A percentile compares a stretch with the other conserved stretches of the same genome.
Evolutionary conservation across 2,329 filamentous ascomycete species (phyloP).

Genomic region (Penicillium sp.): DNA sequence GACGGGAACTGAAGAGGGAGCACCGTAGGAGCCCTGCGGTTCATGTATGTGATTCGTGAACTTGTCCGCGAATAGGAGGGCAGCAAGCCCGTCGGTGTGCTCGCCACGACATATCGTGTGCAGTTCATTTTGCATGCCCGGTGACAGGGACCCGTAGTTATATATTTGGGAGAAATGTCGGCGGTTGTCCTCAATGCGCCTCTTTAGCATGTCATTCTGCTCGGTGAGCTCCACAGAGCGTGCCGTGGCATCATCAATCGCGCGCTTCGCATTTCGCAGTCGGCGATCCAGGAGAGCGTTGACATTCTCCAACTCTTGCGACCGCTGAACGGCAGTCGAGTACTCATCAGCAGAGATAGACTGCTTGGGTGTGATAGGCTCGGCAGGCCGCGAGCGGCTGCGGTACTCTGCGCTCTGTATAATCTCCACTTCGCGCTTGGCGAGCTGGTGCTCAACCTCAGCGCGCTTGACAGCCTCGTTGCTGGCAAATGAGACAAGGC

Average conservation of each 20-base stretch:
- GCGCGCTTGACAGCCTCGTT: conserved; percentile 82
- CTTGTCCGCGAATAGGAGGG: conserved; percentile 42
- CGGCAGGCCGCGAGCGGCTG: conserved; percentile 58
- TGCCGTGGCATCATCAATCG: conserved; percentile 75
- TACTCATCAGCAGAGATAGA: conserved; percentile 51
- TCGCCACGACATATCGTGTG: conserved; percentile 36
- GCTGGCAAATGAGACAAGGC: conserved; percentile 77
- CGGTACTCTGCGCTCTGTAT: conserved; percentile 71
- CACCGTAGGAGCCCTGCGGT: conserved; percentile 14
- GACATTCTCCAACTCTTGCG: conserved; percentile 65
- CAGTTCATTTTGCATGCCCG: conserved; percentile 57
- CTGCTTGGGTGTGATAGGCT: conserved; percentile 34
- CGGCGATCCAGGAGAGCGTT: conserved; percentile 64
- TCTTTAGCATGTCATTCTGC: conserved; percentile 73
- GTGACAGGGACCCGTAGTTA: conserved; percentile 66
- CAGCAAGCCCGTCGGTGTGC: conserved; percentile 39
- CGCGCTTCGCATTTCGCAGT: conserved; percentile 69
- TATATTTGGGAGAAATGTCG: conserved; percentile 80
- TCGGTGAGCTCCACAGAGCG: conserved; percentile 69
- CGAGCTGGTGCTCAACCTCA: conserved; percentile 87
- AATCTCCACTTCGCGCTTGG: conserved; percentile 81
- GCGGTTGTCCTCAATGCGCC: conserved; percentile 83
- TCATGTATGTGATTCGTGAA: conserved; percentile 35
- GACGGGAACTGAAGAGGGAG: conserved; percentile 69
- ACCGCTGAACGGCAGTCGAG: conserved; percentile 58